phyloP scores from a whole-genome alignment of 2,329 filamentous ascomycete species.

The Aspergillus carbonarius region DNA sequence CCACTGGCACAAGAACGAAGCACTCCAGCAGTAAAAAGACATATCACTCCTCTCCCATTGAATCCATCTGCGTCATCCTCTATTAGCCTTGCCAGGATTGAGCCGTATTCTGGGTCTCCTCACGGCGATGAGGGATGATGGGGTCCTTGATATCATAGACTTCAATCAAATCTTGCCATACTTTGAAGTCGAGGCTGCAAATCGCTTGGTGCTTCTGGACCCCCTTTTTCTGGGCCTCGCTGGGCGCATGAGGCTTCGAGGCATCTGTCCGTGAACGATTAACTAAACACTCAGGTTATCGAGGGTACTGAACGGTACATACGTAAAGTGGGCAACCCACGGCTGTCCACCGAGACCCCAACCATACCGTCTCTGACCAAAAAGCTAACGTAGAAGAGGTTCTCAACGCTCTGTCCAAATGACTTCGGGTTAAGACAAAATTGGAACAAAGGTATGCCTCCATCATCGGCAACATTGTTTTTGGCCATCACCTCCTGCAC shows the following conservation, averaged over 20 bases:
- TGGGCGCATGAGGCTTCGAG: conserved; percentile 48
- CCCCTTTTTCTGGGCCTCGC: conserved; percentile 51
- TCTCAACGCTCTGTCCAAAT: conserved; percentile 94
- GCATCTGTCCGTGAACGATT: conserved; percentile 39
- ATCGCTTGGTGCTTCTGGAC: conserved; percentile 79
- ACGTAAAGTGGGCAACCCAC: conserved; percentile 78
- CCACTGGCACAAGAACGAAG: conserved; percentile 4
- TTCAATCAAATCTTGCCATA: conserved; percentile 75
- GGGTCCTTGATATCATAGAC: conserved; percentile 73
- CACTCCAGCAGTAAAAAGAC: conserved; percentile 1
- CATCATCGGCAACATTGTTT: conserved; percentile 64
- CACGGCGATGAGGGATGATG: conserved; percentile 79
- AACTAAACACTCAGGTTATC: conserved; percentile 8
- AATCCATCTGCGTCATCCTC: background rate
- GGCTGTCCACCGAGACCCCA: conserved; percentile 69
- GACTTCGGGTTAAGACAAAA: conserved; percentile 88
- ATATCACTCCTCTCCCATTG: background rate
- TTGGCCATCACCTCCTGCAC: conserved; percentile 59
- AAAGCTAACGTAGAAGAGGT: conserved; percentile 95
- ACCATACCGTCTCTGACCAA: conserved; percentile 82
- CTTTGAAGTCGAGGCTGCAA: conserved; percentile 79
- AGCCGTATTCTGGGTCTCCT: conserved; percentile 52
- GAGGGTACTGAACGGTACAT: conserved; percentile 41
- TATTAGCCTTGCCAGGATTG: conserved; percentile 66
- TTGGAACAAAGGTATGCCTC: conserved; percentile 74